Percentiles rank a stretch among this genome's conserved stretches.
phyloP scores from a whole-genome alignment of 2,329 filamentous ascomycete species.

The Pestalotiopsis sp. region DNA sequence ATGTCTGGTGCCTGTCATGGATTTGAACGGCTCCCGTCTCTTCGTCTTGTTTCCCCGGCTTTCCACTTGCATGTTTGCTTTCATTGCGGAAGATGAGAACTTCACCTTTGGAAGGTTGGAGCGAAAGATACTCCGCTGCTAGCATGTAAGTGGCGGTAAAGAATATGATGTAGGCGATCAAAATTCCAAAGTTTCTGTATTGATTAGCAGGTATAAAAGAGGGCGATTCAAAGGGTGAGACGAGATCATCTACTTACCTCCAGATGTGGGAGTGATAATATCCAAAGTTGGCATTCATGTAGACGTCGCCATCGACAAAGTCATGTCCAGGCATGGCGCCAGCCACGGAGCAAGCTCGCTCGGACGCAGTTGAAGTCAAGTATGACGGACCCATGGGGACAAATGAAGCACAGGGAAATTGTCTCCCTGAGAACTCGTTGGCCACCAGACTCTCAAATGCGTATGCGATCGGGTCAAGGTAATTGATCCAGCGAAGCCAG shows the following conservation, averaged over 20 bases:
- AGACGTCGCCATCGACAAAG: slow-evolving; percentile 58
- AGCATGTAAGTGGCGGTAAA: slow-evolving; percentile 62
- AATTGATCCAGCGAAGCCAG: slow-evolving; percentile 83
- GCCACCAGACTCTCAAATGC: slow-evolving; percentile 78
- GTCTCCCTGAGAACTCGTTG: slow-evolving; percentile 73
- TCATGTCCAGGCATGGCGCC: slow-evolving; percentile 55
- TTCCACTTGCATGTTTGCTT: slow-evolving; percentile 56
- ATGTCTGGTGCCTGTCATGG: slow-evolving; percentile 41
- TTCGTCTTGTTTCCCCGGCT: slow-evolving; percentile 40
- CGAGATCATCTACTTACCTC: slow-evolving; percentile 26
- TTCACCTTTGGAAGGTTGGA: slow-evolving; percentile 71
- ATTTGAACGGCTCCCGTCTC: slow-evolving; percentile 46
- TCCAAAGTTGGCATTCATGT: slow-evolving; percentile 52
- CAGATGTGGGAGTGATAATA: slow-evolving; percentile 63
- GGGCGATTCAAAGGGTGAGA: background rate
- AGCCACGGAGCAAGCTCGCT: slow-evolving; percentile 48
- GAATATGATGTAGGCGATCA: slow-evolving; percentile 62
- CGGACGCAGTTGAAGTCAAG: slow-evolving; percentile 48
- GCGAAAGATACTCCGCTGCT: slow-evolving; percentile 64
- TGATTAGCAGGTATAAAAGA: background rate
- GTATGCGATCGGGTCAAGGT: slow-evolving; percentile 75
- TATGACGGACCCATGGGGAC: slow-evolving; percentile 57
- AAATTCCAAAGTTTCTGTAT: slow-evolving; percentile 64
- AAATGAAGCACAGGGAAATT: slow-evolving; percentile 53
- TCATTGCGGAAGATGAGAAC: slow-evolving; percentile 72